These are phyloP conservation scores for Amesomyces nigricolor DNA, from an alignment of 2,329 filamentous ascomycete genomes.

Conservation along the genomic window DNA sequence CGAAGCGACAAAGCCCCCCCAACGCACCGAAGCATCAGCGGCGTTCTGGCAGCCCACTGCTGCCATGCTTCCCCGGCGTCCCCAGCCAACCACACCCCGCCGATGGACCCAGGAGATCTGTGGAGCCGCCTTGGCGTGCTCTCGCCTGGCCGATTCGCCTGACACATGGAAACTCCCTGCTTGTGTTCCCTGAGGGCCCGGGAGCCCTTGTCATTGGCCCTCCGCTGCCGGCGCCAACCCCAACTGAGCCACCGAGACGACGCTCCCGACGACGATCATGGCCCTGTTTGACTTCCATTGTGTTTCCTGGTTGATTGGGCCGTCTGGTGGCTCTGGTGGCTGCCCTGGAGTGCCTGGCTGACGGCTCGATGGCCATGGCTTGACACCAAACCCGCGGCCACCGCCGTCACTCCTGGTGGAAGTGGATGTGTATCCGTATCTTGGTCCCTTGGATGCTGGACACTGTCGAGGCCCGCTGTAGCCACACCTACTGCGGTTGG, in stretches of 20 bases:
- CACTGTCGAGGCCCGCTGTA: no score
- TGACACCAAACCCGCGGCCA: background rate
- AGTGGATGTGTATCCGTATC: background rate
- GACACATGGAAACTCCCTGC: constrained; percentile 18
- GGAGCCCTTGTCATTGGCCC: constrained; percentile 2
- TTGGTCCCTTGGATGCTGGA: no score
- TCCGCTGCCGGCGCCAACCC: constrained; percentile 6
- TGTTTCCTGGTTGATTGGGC: constrained; percentile 3
- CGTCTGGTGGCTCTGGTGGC: background rate
- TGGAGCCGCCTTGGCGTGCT: constrained; percentile 12
- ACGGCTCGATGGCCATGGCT: background rate
- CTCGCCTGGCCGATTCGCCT: constrained; percentile 9
- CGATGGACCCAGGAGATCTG: constrained; percentile 19
- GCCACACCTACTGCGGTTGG: no score
- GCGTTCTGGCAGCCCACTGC: constrained; percentile 9
- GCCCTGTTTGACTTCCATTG: background rate
- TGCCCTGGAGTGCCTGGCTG: background rate
- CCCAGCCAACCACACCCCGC: constrained; percentile 2
- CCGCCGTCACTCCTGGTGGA: background rate
- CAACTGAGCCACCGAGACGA: constrained; percentile 7
- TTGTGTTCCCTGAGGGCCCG: background rate
- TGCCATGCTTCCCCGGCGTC: background rate
- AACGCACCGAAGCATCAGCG: constrained; percentile 8
- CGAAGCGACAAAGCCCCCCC: background rate
- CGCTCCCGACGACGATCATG: constrained; percentile 7